A percentile compares a stretch with the other conserved stretches of the same genome.
These are phyloP conservation scores for Solanum paucissectum DNA, from an alignment of 257 asterid species.

Conservation along the genomic window DNA sequence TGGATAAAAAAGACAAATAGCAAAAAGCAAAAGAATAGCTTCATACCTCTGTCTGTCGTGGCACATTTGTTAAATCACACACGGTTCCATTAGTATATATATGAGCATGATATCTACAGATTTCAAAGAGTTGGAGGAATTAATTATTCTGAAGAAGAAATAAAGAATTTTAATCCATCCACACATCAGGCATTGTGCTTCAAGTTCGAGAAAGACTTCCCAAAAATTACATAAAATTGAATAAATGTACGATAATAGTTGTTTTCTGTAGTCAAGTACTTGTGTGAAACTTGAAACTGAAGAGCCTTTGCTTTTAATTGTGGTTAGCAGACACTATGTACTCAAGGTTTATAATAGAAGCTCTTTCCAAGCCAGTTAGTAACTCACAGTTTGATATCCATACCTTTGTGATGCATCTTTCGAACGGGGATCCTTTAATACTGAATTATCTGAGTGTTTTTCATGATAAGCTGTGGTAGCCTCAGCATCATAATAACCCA, in stretches of 20 bases:
- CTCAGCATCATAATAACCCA: conserved; percentile 79
- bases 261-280: neutral
- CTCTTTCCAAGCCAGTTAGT: neutral
- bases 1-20: neutral
- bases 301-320: neutral
- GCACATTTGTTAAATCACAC: conserved; percentile 85
- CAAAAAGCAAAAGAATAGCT: conserved; percentile 5
- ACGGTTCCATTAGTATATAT: conserved; percentile 74
- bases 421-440: conserved; percentile 88
- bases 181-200: neutral
- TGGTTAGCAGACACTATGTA: neutral
- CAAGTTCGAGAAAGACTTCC: neutral
- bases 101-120: conserved; percentile 86
- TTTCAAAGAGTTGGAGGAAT: neutral
- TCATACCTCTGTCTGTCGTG: conserved; percentile 85
- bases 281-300: neutral
- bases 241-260: neutral
- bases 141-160: neutral
- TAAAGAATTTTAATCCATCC: neutral
- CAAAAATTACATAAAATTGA: neutral
- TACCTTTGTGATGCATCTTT: conserved; percentile 99
- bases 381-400: conserved; percentile 1
- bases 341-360: neutral
- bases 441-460: conserved; percentile 69
- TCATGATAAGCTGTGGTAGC: conserved; percentile 74